Evolutionary conservation across 345 rosid genomes (phyloP).

Genomic region (Barbarea vulgaris): DNA sequence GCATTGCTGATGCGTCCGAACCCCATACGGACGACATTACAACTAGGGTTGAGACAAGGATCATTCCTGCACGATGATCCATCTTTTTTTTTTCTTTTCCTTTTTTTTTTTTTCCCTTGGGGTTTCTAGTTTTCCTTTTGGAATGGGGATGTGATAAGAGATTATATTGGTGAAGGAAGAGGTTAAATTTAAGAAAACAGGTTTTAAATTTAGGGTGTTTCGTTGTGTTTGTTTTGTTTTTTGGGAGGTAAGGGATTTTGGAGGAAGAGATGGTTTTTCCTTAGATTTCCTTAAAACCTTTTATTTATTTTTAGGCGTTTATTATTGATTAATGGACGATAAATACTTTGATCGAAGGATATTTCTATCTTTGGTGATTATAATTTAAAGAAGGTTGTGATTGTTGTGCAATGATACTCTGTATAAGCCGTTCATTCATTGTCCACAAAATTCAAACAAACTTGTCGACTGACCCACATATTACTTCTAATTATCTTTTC

Average conservation of each 20-base stretch:
- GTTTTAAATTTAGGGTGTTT: slow-evolving; percentile 32
- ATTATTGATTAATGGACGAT: slow-evolving; percentile 23
- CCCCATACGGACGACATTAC: slow-evolving; percentile 20
- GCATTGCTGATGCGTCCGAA: slow-evolving; percentile 40
- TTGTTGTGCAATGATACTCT: slow-evolving; percentile 1
- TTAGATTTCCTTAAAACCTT: not conserved
- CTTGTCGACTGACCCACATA: not conserved
- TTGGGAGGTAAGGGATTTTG: slow-evolving; percentile 33
- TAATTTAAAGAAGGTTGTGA: not conserved
- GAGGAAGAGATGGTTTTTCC: slow-evolving; percentile 16
- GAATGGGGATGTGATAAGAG: slow-evolving; percentile 7
- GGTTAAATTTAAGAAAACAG: slow-evolving; percentile 38
- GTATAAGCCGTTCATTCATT: slow-evolving; percentile 7
- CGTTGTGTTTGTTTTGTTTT: slow-evolving; percentile 38
- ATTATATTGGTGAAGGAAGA: slow-evolving; percentile 36
- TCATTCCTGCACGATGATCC: slow-evolving; percentile 27
- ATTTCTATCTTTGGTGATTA: slow-evolving; percentile 36
- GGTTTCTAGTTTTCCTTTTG: slow-evolving; percentile 30
- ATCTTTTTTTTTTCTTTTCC: not conserved
- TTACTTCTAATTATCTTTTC: not conserved
- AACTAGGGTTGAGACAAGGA: slow-evolving; percentile 35
- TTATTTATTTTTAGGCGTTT: slow-evolving; percentile 28
- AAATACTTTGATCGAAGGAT: slow-evolving; percentile 11
- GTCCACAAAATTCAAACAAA: not conserved
- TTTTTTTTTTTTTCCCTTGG: not conserved